Base-by-base conservation (phyloP, 2,329 filamentous ascomycete genomes). In the Fusarium illudens region DNA sequence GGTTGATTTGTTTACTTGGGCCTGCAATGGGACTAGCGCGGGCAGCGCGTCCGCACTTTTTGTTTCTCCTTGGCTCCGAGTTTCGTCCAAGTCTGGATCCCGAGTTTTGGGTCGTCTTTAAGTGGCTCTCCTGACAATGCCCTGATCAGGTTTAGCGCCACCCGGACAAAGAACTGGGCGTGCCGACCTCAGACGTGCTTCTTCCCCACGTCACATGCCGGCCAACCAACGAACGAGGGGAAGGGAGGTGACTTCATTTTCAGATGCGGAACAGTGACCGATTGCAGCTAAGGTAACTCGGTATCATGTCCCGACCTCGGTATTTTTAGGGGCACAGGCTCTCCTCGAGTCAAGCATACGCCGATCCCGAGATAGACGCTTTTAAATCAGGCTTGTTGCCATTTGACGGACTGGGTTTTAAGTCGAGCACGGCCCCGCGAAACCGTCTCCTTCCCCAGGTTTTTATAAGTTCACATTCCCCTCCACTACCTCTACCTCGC, bases 1-100 rank as follows among this genome's bases (percentile, higher is more conserved):
- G 59, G 59, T 52, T 22, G 55, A 44, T 65, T 71, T 77, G 75
- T 77, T 77, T 76, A 77, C 73, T 76, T 76, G 56, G 57, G 7
- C 22, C 72, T 64, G 36, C 5, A 66, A 64, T 37, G 15, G 65
- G 75, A 49, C 60, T 76, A 76, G 74, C 64, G 54, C 25, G 15
- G 12, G 17, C 19, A 13, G 22, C 34, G 33, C 29, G 51, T 25
- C 25, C 71, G 71, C 71, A 70, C 64, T 49, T 69, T 68, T 36
- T 58, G 64, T 71, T 74, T 74, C 65, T 74, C 71, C 71, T 59
- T 63, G 29, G 19, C 13, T 59, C 71, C 71, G 69, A 63, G 29
- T 20, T 20, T 48, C 25, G 6, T 30, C 29, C 11, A 27, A 37
- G n/a, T n/a, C n/a, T n/a, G 53, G 30, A 53, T 62, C 36, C 39